phyloP scores from a whole-genome alignment of 176 grass and related monocot genomes.

The Alloteropsis semialata region DNA sequence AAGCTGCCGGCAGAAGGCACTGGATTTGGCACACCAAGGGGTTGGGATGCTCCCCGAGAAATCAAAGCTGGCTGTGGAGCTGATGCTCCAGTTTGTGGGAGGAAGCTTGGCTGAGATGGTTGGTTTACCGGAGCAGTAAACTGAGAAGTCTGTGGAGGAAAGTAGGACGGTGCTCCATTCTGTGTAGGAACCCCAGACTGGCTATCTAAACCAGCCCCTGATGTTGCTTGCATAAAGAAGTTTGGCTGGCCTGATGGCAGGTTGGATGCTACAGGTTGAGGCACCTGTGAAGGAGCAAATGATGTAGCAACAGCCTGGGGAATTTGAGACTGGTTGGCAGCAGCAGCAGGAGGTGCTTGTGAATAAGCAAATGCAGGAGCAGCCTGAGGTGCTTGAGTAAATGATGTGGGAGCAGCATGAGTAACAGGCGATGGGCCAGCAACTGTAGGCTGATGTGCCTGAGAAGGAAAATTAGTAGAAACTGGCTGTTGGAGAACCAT shows the following conservation, averaged over 20 bases:
- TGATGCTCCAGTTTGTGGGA: constrained; percentile 21
- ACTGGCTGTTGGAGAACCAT: constrained; percentile 21
- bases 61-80: constrained; percentile 33
- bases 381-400: constrained; percentile 36
- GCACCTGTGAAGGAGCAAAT: constrained; percentile 27
- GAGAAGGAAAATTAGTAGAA: constrained; percentile 20
- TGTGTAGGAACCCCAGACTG: constrained; percentile 34
- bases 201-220: not conserved
- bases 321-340: constrained; percentile 19
- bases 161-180: constrained; percentile 35
- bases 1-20: constrained; percentile 39
- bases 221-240: constrained; percentile 28
- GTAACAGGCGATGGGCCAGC: not conserved
- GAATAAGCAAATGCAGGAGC: constrained; percentile 20
- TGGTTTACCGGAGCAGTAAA: constrained; percentile 32
- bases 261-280: constrained; percentile 35
- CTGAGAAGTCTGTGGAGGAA: constrained; percentile 42
- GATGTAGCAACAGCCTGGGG: constrained; percentile 30
- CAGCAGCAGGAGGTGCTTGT: constrained; percentile 30
- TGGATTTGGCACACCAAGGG: constrained; percentile 37
- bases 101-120: constrained; percentile 42
- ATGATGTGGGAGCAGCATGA: constrained; percentile 22
- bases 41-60: constrained; percentile 51
- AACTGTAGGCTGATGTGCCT: constrained; percentile 25
- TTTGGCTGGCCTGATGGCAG: constrained; percentile 26